These are phyloP conservation scores for Drosera spatulata DNA, from an alignment of 179 eudicot species.

Conservation along the genomic window DNA sequence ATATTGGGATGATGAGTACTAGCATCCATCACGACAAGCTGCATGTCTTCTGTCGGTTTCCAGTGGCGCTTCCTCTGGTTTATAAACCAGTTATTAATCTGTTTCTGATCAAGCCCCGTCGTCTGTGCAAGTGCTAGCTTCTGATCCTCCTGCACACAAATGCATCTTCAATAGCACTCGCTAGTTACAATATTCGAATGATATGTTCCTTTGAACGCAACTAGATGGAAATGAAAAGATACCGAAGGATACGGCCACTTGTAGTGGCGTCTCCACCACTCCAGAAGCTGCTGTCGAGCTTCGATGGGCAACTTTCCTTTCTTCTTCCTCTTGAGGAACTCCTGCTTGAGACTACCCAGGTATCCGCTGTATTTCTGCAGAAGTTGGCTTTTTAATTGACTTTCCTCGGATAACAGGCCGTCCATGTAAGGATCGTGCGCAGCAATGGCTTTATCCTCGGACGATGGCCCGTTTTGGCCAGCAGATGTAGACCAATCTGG, in stretches of 20 bases:
- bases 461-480: too few relatives aligned
- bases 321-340: too few relatives aligned
- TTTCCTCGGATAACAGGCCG: background rate
- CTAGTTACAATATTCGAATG: too few relatives aligned
- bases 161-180: too few relatives aligned
- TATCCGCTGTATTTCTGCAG: constrained; percentile 3
- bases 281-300: background rate
- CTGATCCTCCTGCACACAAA: constrained; percentile 1
- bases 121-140: background rate
- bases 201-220: too few relatives aligned
- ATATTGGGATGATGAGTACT: background rate
- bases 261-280: constrained; percentile 3
- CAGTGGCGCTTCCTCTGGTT: constrained; percentile 1
- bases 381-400: background rate
- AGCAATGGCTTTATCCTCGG: too few relatives aligned
- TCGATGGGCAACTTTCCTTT: constrained; percentile 1
- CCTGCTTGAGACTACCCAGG: constrained; percentile 3
- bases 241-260: constrained; percentile 7
- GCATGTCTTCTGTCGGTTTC: constrained; percentile 1
- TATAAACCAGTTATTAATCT: constrained; percentile 2
- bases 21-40: background rate
- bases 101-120: background rate
- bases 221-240: background rate
- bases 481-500: too few relatives aligned
- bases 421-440: background rate